phyloP scores from a whole-genome alignment of 495 filamentous ascomycete genomes.

The Tuber microsphaerosporum region DNA sequence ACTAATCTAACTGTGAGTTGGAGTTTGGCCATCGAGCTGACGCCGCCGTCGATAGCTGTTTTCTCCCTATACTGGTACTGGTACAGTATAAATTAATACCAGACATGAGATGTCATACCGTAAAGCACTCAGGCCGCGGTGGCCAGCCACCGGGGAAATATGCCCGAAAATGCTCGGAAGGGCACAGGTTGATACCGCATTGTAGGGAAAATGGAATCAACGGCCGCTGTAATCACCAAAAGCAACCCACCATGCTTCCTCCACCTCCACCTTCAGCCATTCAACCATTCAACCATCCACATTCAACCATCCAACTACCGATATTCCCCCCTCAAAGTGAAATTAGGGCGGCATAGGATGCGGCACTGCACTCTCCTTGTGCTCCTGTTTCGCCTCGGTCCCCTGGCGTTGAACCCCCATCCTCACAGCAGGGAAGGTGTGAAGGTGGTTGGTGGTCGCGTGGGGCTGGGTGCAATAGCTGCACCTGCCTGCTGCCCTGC shows the following conservation, averaged over 20 bases:
- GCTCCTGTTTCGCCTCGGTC: not conserved
- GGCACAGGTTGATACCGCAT: not conserved
- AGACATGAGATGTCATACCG: not conserved
- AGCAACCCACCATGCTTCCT: not conserved
- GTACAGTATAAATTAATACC: not conserved
- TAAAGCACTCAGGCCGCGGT: not conserved
- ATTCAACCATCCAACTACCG: not conserved
- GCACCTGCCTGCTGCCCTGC: constrained; percentile 4
- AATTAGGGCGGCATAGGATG: not conserved
- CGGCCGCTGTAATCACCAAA: not conserved
- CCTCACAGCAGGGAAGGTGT: not conserved
- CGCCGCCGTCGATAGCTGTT: not conserved
- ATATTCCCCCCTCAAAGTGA: not conserved
- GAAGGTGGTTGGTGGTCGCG: not conserved
- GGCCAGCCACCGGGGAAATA: not conserved
- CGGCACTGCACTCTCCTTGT: not conserved
- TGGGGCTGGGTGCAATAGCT: not conserved
- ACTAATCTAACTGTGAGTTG: not conserved
- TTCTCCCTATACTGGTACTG: not conserved
- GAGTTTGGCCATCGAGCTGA: not conserved
- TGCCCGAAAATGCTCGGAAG: not conserved
- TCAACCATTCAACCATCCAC: too few relatives aligned
- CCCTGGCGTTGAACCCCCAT: not conserved
- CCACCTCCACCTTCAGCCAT: too few relatives aligned
- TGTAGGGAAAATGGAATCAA: not conserved